phyloP scores from a whole-genome alignment of 306 rosid genomes.

The Malus asiatica region DNA sequence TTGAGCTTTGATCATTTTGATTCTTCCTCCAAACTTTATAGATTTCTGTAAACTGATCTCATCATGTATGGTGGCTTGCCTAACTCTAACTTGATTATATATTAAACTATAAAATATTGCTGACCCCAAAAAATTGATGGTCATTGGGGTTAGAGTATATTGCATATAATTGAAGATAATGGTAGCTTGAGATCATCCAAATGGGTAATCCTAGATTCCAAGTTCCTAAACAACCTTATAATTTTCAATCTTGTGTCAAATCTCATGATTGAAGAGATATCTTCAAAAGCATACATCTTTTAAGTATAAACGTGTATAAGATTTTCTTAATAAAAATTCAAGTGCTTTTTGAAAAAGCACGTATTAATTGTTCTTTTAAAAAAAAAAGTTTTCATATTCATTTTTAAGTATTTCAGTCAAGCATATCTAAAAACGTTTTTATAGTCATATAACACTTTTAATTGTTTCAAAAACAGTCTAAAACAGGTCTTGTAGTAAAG shows the following conservation, averaged over 20 bases:
- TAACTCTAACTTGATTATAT: not conserved
- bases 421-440: too few species aligned
- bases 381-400: too few species aligned
- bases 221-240: not conserved
- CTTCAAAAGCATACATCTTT: not conserved
- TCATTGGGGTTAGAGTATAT: not conserved
- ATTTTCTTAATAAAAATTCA: too few species aligned
- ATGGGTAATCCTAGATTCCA: not conserved
- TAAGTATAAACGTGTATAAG: too few species aligned
- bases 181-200: not conserved
- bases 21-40: not conserved
- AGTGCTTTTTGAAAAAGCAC: too few species aligned
- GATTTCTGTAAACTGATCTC: not conserved
- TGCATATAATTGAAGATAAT: not conserved
- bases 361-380: too few species aligned
- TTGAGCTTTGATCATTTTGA: not conserved
- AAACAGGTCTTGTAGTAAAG: not conserved
- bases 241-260: not conserved
- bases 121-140: not conserved
- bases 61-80: not conserved
- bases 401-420: too few species aligned
- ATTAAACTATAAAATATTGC: not conserved
- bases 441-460: too few species aligned
- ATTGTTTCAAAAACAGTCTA: too few species aligned
- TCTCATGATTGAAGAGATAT: not conserved